Percentiles rank a stretch among this genome's conserved stretches.
phyloP scores from a whole-genome alignment of 2,329 filamentous ascomycete species.

The Camillea tinctor region DNA sequence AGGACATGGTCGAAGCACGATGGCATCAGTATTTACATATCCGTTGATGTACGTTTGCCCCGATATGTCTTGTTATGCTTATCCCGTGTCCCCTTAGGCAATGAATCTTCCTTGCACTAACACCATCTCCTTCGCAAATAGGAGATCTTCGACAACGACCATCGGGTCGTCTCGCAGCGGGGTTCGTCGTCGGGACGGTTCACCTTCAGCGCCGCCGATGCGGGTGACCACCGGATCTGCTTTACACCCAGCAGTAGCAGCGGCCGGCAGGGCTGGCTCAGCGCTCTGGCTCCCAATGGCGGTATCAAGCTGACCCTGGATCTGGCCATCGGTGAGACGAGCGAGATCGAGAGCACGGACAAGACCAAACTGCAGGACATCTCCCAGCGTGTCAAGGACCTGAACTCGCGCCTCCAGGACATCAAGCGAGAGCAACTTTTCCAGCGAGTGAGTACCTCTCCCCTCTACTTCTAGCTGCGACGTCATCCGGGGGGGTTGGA shows the following conservation, averaged over 20 bases:
- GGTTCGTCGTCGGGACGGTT: conserved; percentile 77
- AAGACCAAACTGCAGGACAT: conserved; percentile 92
- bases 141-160: conserved; percentile 96
- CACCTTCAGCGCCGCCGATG: conserved; percentile 91
- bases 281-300: conserved; percentile 61
- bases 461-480: background rate
- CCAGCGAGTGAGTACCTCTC: conserved; percentile 66
- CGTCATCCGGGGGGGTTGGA: background rate
- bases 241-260: conserved; percentile 80
- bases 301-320: conserved; percentile 84
- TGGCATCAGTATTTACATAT: conserved; percentile 81
- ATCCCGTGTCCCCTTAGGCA: no score
- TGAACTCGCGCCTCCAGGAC: conserved; percentile 84
- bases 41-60: conserved; percentile 67
- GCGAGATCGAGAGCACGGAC: conserved; percentile 88
- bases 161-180: conserved; percentile 88
- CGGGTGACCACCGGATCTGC: conserved; percentile 95
- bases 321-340: conserved; percentile 91
- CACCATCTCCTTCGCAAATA: conserved; percentile 31
- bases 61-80: background rate
- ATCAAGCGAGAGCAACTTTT: conserved; percentile 94
- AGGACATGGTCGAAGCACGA: conserved; percentile 70
- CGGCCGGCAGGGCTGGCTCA: conserved; percentile 70
- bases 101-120: no score
- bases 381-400: conserved; percentile 80